phyloP scores from a whole-genome alignment of 1,284 basidiomycete species.

The Ceratobasidium sp. region DNA sequence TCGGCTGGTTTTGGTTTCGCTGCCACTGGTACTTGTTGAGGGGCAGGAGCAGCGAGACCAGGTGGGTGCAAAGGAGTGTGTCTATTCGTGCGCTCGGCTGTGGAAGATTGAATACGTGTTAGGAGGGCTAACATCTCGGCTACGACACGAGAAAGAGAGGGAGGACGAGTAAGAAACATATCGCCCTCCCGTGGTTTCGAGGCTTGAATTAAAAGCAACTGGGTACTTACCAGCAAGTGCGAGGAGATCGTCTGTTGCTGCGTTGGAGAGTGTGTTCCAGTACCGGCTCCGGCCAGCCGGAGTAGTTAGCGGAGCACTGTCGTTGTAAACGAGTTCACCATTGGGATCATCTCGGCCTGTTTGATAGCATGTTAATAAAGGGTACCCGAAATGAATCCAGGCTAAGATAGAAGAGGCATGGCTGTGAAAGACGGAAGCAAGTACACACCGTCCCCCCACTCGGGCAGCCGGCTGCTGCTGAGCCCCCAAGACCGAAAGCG shows the following conservation, averaged over 20 bases:
- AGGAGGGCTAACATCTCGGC: slow-evolving; percentile 41
- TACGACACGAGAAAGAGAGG: slow-evolving; percentile 23
- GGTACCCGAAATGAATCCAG: slow-evolving; percentile 28
- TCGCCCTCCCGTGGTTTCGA: not conserved
- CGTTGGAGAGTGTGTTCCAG: slow-evolving; percentile 28
- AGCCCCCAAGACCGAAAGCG: slow-evolving; percentile 11
- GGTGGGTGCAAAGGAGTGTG: slow-evolving; percentile 17
- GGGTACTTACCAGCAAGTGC: slow-evolving; percentile 32
- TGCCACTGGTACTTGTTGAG: not conserved
- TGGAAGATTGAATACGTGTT: slow-evolving; percentile 40
- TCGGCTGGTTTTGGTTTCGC: not conserved
- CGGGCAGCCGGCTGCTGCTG: not conserved
- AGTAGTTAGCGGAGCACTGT: slow-evolving; percentile 7
- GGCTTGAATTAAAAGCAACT: not conserved
- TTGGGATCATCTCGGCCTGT: slow-evolving; percentile 31
- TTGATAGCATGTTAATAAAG: not conserved
- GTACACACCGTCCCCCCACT: slow-evolving; percentile 19
- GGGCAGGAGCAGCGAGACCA: not conserved
- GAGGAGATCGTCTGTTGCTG: slow-evolving; percentile 30
- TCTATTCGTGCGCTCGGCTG: slow-evolving; percentile 28
- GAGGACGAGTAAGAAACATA: slow-evolving; percentile 28
- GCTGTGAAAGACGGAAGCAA: not conserved
- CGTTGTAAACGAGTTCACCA: slow-evolving; percentile 14
- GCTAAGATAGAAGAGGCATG: not conserved
- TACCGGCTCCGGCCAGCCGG: slow-evolving; percentile 30